Base-by-base conservation (phyloP, 306 rosid species). In the Cercis canadensis region DNA sequence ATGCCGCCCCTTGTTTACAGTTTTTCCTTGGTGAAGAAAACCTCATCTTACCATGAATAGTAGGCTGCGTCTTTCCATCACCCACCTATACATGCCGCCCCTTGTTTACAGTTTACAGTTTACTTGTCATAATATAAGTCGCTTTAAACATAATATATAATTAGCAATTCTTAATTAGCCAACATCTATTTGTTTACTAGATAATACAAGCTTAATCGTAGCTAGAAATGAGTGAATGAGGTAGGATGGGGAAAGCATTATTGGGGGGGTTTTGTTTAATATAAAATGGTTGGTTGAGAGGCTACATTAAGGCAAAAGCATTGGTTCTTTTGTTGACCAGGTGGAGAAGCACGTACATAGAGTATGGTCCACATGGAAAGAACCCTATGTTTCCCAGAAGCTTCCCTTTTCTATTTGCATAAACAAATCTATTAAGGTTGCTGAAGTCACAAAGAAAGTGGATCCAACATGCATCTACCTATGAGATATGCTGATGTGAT, bases 401-500 rank as follows among this genome's bases (percentile, higher is more conserved):
- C 76, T 72, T 74, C 73, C 73, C 71, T 59, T 32, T 62, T 32
- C 1, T 54, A 4, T 47, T 19, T 13, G 19, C 18, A 49, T 50
- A 31, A 61, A 50, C n/a, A 7, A 31, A 69, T 24, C 65, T 49
- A 31, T 21, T 59, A 29, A 75, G 63, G 78, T 73, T 81, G 73
- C 65, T 78, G 77, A 83, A 76, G 75, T 88, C 77, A 85, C 31
- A 34, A 6, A 34, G 39, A 81, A 75, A 80, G 83, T 77, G 78
- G 81, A 69, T 45, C 43, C 43, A 75, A n/a, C 49, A 47, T 72
- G 75, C 62, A 79, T 76, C 54, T 33, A 13, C 10, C n/a, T 51
- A n/a, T 51, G 63, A 50, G 62, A 82, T 68, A 54, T 82, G 87
- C 52, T 52, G 33, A 74, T 76, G 88, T 83, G 89, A 89, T 73